Base-by-base conservation (phyloP, 2,329 filamentous ascomycete genomes). In the Trichoderma sp. region DNA sequence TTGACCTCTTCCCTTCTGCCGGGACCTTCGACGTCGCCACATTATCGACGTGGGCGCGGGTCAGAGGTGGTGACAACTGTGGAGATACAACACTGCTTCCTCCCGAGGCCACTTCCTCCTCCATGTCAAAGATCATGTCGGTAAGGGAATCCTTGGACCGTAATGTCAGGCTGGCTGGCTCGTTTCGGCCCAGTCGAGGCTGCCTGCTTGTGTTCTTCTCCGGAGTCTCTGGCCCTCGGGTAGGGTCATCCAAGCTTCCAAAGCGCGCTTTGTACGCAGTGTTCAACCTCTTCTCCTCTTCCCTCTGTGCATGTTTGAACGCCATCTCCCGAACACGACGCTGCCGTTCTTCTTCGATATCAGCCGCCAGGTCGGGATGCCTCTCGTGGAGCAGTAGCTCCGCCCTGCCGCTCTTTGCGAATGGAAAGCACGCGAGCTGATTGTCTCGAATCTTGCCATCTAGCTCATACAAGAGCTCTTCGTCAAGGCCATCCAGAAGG, bases 71-170 rank as follows among this genome's bases (percentile, higher is more conserved):
- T 30, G 70, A 67, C 7, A 67, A 64, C 14, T 64, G 59, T 14
- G 72, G 70, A 9, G 73, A 74, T 14, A 62, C 56, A 3, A 77
- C 74, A 56, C 75, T 79, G 28, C 68, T 67, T 7, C 69, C 64
- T 1, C 69, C 70, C 7, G 75, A 71, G 0, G 71, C 68, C 10
- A 82, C 83, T 50, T 93, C 92, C 44, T 96, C 93, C 66, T 97
- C 94, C 93, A 97, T 97, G 69, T 92, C 88, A 73, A 97, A 97
- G 76, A 97, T 96, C 63, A 97, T 82, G 70, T 97, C 93, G 44
- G 83, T 83, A 1, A 83, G 80, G 0, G 90, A 93, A 21, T 83
- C 83, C 71, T 87, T 92, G 1, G 89, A 83, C 63, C 86, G 88
- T 51, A 95, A 80, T 19, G 79, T 81, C 1, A 92, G 92, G 64